Conservation (phyloP, 2,329 filamentous ascomycete species). For the Fusarium guadeloupense region DNA sequence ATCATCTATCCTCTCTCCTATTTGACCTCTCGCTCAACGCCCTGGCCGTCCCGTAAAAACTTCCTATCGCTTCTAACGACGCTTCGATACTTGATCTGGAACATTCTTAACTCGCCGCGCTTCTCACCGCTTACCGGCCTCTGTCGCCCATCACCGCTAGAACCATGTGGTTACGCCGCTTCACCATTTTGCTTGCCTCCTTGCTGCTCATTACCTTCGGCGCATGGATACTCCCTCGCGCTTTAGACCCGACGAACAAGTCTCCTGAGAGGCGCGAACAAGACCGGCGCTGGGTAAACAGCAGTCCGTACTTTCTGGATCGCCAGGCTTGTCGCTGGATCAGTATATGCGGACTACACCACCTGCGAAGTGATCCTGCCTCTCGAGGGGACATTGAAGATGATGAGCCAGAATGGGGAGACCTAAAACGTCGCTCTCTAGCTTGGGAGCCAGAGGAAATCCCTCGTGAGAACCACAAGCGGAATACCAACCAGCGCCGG, state of each 20-base stretch:
- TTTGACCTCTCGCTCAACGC: slow-evolving; percentile 5
- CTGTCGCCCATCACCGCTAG: slow-evolving; percentile 2
- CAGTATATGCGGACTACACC: slow-evolving; percentile 79
- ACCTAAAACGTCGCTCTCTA: slow-evolving; percentile 41
- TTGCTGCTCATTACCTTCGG: slow-evolving; percentile 58
- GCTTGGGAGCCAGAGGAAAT: slow-evolving; percentile 43
- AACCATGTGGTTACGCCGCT: slow-evolving; percentile 59
- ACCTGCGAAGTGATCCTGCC: slow-evolving; percentile 70
- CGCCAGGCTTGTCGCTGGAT: slow-evolving; percentile 82
- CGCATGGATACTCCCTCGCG: slow-evolving; percentile 61
- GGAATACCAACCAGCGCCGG: slow-evolving; percentile 44
- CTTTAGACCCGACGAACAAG: slow-evolving; percentile 71
- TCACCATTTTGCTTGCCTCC: slow-evolving; percentile 52
- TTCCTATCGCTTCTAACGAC: neutral
- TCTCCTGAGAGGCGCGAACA: slow-evolving; percentile 68
- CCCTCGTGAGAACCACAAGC: slow-evolving; percentile 46
- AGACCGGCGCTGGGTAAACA: slow-evolving; percentile 74
- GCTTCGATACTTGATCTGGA: slow-evolving; percentile 14
- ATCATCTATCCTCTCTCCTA: slow-evolving; percentile 18
- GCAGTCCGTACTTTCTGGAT: slow-evolving; percentile 77
- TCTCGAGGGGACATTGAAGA: slow-evolving; percentile 46
- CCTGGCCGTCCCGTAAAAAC: slow-evolving; percentile 14
- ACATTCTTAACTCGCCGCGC: neutral
- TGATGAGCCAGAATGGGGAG: slow-evolving; percentile 45
- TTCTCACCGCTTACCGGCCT: slow-evolving; percentile 8